Base-by-base conservation (phyloP, 1,139 yeast species). In the Casaregolazyma lundiana region DNA sequence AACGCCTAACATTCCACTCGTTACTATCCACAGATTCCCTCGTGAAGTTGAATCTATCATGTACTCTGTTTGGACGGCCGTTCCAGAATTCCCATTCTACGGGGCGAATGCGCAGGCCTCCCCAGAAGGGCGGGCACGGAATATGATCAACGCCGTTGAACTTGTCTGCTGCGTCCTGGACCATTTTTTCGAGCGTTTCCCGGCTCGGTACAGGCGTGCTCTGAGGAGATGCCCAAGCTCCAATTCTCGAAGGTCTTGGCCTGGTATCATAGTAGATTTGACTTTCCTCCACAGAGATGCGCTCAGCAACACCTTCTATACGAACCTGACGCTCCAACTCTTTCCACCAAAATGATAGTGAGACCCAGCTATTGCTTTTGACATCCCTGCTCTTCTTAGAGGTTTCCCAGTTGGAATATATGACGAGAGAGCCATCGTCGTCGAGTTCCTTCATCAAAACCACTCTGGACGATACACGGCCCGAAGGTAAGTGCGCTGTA, bases 181-280 rank as follows among this genome's bases (percentile, higher is more conserved):
- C 66, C 43, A 72, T 60, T 0, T 64, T 60, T 43, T 89, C 87
- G 51, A 92, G 75, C 53, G 78, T 84, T 15, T 76, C 75, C 54
- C 96, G 73, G 35, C 72, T 66, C 17, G 64, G 59, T 26, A 92
- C 72, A 1, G 71, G 73, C 48, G 75, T 72, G 37, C 90, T 80
- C 70, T 92, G 98, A 1, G 95, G 95, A 38, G 95, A 83, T 0
- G 97, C 85, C 96, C 97, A 90, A 0, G 98, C 98, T 19, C 98
- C 97, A 51, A 92, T 81, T 62, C 86, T 81, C 18, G 96, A 85
- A 4, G 95, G 97, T 51, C 95, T 74, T 30, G 98, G 97, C 60
- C 98, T 76, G 1, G 96, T 84, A 46, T 78, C 76, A 66, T 80
- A 92, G 67, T 92, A 92, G 46, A 82, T 73, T 57, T 83, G 80